Evolutionary conservation across 179 eudicot species (phyloP).

Genomic region (Beta lomatogona): DNA sequence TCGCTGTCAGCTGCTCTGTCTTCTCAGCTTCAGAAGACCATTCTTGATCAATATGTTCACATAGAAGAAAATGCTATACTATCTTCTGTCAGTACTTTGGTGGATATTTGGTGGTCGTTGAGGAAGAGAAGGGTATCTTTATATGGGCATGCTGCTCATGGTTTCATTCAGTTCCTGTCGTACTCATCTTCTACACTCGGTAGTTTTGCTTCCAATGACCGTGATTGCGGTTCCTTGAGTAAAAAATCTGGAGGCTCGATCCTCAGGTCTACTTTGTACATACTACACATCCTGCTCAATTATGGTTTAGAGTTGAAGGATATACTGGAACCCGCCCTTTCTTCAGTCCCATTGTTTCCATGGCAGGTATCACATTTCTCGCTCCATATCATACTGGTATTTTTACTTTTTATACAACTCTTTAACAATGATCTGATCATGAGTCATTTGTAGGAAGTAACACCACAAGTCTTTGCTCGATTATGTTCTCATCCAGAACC

Average conservation of each 20-base stretch:
- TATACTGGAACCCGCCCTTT: constrained; percentile 79
- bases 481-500: constrained; percentile 95
- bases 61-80: constrained; percentile 40
- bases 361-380: constrained; percentile 76
- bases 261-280: constrained; percentile 79
- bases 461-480: constrained; percentile 94
- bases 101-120: constrained; percentile 90
- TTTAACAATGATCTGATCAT: constrained; percentile 38
- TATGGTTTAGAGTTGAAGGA: constrained; percentile 90
- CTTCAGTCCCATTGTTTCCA: constrained; percentile 82
- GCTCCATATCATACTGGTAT: constrained; percentile 3
- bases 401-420: constrained; percentile 9
- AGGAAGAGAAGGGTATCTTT: constrained; percentile 87
- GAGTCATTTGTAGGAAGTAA: constrained; percentile 68
- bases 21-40: constrained; percentile 67
- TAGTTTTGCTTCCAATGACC: constrained; percentile 45
- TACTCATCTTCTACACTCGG: constrained; percentile 55
- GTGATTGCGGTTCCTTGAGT: constrained; percentile 43
- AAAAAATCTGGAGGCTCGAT: constrained; percentile 61
- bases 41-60: constrained; percentile 44
- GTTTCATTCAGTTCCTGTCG: constrained; percentile 73
- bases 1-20: constrained; percentile 56
- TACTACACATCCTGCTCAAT: constrained; percentile 87
- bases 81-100: constrained; percentile 55
- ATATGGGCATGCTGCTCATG: constrained; percentile 94